phyloP scores from a whole-genome alignment of 2,329 filamentous ascomycete genomes.

The Chaetomium globosum region DNA sequence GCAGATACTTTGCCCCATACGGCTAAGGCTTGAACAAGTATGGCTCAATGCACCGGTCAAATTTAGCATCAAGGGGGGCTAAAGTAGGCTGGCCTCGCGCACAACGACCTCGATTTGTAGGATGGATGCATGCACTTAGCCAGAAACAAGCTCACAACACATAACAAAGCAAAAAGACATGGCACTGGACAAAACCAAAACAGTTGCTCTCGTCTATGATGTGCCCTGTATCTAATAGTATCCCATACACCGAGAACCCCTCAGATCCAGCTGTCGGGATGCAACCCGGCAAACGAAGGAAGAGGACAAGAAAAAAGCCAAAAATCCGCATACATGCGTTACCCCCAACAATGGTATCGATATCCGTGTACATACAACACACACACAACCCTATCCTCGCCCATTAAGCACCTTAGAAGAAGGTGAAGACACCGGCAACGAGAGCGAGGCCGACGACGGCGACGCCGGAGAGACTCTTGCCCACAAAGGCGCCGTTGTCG shows the following conservation, averaged over 20 bases:
- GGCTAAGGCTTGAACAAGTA: too few relatives aligned
- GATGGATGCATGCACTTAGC: not conserved
- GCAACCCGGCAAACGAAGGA: constrained; percentile 19
- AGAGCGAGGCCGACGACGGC: constrained; percentile 33
- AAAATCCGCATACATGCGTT: constrained; percentile 7
- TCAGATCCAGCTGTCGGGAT: constrained; percentile 27
- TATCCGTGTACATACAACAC: constrained; percentile 6
- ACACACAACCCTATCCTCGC: not conserved
- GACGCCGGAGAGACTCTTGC: constrained; percentile 30
- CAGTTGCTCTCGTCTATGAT: constrained; percentile 11
- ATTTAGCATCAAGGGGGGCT: too few relatives aligned
- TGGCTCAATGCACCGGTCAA: too few relatives aligned
- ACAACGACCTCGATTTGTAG: not conserved
- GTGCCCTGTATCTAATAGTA: constrained; percentile 22
- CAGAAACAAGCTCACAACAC: not conserved
- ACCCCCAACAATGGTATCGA: constrained; percentile 10
- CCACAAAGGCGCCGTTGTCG: constrained; percentile 19
- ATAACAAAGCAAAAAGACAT: not conserved
- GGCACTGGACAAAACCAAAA: constrained; percentile 11
- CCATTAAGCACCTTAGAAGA: constrained; percentile 31
- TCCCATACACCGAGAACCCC: constrained; percentile 10
- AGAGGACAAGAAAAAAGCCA: constrained; percentile 12
- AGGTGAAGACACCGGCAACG: constrained; percentile 34
- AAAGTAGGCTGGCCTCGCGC: not conserved
- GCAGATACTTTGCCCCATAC: too few relatives aligned